Conservation (phyloP, 768 basidiomycete species). For the Galerina marginata region DNA sequence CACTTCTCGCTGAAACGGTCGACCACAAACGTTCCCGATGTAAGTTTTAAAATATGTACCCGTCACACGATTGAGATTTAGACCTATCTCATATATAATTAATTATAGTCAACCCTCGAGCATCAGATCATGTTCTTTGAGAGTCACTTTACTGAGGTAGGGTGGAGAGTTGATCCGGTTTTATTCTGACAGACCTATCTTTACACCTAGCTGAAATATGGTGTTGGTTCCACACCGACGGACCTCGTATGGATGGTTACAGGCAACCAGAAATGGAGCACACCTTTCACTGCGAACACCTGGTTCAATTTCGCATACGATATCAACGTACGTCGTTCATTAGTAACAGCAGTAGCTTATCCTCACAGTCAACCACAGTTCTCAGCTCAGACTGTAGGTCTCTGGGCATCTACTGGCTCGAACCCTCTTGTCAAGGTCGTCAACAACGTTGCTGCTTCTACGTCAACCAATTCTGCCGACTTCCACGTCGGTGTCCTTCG, state of each 20-base stretch:
- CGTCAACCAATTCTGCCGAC: constrained; percentile 64
- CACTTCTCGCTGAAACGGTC: constrained; percentile 62
- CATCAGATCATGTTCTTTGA: constrained; percentile 70
- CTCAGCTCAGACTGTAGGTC: constrained; percentile 54
- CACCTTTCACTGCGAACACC: constrained; percentile 52
- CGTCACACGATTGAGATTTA: neutral
- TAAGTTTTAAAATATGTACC: constrained; percentile 29
- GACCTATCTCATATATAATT: neutral
- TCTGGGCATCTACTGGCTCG: constrained; percentile 60
- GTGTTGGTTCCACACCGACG: constrained; percentile 52
- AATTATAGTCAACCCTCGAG: constrained; percentile 51
- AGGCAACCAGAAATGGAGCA: constrained; percentile 52
- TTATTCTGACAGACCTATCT: neutral
- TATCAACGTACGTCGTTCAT: constrained; percentile 50
- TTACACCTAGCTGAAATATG: constrained; percentile 54
- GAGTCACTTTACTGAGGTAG: constrained; percentile 65
- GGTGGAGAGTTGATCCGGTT: neutral
- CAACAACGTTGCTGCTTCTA: constrained; percentile 49
- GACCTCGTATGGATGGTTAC: constrained; percentile 60
- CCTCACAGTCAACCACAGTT: constrained; percentile 42
- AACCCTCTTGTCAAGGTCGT: constrained; percentile 55
- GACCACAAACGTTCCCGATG: constrained; percentile 56
- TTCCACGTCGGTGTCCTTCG: constrained; percentile 69
- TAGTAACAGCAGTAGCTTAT: neutral
- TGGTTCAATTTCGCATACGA: constrained; percentile 76